A percentile compares a stretch with the other conserved stretches of the same genome.
Evolutionary conservation across 495 filamentous ascomycete species (phyloP).

Genomic region (Aspergillus sclerotiicarbonarius): DNA sequence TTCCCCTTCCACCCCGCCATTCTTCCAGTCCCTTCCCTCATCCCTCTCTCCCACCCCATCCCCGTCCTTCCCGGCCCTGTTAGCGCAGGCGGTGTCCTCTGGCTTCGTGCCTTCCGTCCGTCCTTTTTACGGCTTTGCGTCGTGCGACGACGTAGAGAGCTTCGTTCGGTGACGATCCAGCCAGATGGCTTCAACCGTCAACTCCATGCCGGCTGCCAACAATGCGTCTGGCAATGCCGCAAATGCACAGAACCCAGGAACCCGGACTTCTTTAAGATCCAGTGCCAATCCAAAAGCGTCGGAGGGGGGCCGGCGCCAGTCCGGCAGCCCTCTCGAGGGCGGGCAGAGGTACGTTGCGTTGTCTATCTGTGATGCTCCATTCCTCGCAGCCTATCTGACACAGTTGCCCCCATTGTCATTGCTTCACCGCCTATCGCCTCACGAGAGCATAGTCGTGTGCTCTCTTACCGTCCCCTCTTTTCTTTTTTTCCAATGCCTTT

Average conservation of each 20-base stretch:
- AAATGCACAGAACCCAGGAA: conserved; percentile 34
- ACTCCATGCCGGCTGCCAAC: conserved; percentile 44
- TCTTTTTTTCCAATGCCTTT: not conserved
- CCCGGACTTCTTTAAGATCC: conserved; percentile 46
- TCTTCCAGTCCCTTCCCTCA: conserved; percentile 1
- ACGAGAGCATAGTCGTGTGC: conserved; percentile 5
- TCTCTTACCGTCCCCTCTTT: conserved; percentile 3
- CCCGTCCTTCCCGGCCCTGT: conserved; percentile 13
- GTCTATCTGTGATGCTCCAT: conserved; percentile 13
- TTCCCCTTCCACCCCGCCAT: conserved; percentile 17
- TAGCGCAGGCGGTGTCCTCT: conserved; percentile 45
- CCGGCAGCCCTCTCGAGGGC: conserved; percentile 54
- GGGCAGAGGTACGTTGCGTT: conserved; percentile 49
- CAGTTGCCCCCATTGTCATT: conserved; percentile 6
- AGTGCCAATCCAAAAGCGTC: conserved; percentile 52
- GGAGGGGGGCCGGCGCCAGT: conserved; percentile 56
- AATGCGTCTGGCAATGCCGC: conserved; percentile 47
- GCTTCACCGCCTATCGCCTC: conserved; percentile 18
- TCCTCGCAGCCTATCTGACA: conserved; percentile 13
- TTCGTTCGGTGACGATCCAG: conserved; percentile 29
- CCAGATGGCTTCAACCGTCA: conserved; percentile 53
- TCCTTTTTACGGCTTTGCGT: conserved; percentile 30
- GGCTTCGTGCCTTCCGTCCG: conserved; percentile 28
- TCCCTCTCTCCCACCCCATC: conserved; percentile 13
- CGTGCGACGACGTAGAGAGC: conserved; percentile 41